Base-by-base conservation (phyloP, 139 green algal genomes). In the Micractinium sp. region DNA sequence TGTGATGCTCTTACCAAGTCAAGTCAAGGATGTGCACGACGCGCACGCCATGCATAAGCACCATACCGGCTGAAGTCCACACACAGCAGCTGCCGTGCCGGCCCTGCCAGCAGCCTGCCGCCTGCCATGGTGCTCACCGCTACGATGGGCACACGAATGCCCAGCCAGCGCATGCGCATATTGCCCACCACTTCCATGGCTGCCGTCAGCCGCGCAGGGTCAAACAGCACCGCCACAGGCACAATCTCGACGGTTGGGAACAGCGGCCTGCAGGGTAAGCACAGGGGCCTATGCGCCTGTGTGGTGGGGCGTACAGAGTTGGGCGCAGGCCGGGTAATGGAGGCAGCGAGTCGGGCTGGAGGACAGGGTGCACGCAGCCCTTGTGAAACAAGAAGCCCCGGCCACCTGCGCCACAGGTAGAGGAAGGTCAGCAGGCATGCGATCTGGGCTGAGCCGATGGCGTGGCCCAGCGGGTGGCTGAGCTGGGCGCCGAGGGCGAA, bases 171-270 rank as follows among this genome's bases (percentile, higher is more conserved):
- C 80, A 47, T 53, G 16, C 80, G 47, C 80, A 73, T 41, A 15
- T 0, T 29, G 36, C 36, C 76, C 76, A 56, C 38, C 76, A 82
- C 76, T 2, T 82, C 35, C 7, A 82, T 35, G 14, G 76, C 76
- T 35, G 76, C 76, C 0, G 36, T 82, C 16, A 60, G 19, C 19
- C 38, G 76, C 0, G 47, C 36, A 3, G 13, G 36, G 38, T 82
- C 76, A 82, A 60, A 82, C 76, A 82, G 76, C 19, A 56, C 36
- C 16, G 33, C 7, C 31, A 82, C 27, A 36, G 38, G 36, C 76
- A 82, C 31, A 25, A 82, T 53, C 31, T 82, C 76, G 3, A 61
- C 76, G 22, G 36, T 82, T 33, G 76, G 76, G 76, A 82, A 82
- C 36, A 82, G 36, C 31, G 53, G 47, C 33, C 76, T 82, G 76